Base-by-base conservation (phyloP, 2,329 filamentous ascomycete genomes). In the Pseudocercospora fuligena region DNA sequence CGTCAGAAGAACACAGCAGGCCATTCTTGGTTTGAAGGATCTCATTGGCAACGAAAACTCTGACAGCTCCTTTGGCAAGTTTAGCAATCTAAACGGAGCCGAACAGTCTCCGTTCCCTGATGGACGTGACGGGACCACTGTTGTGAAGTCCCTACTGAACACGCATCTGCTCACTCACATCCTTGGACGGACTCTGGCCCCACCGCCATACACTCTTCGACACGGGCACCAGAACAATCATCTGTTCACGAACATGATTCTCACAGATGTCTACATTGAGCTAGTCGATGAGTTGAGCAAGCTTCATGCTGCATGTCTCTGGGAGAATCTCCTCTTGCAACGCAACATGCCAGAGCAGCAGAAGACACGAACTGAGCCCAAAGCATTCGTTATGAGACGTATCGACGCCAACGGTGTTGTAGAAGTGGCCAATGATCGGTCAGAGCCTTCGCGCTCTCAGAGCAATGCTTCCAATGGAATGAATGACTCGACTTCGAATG, bases 231-330 rank as follows among this genome's bases (percentile, higher is more conserved):
- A 87, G 23, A 86, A 87, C 62, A 86, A 92, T 65, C 87, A 89
- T 27, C 83, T 90, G 11, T 91, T 97, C 73, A 88, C 87, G 63
- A 86, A 88, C 27, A 86, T 96, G 72, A 97, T 97, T 75, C 86
- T 97, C 23, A 92, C 90, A 33, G 94, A 98, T 77, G 90, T 92
- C 77, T 97, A 97, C 76, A 83, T 88, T 53, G 80, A 84, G n/a
- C 82, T 97, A 43, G 86, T 97, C 25, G 86, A 88, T 68, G 88
- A 89, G 27, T 85, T 98, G 36, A 93, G 93, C 3, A 89, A 89
- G 25, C 82, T 99, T 16, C 86, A 97, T 70, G 87, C 91, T 49
- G 90, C 90, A 61, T 91, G 93, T 66, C 85, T 97, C n/a, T 90
- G 90, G 78, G 94, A 99, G 78, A 92, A 96, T 70, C 91, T 94